Base-by-base conservation (phyloP, 1,284 basidiomycete species). In the Irpex lacteus region DNA sequence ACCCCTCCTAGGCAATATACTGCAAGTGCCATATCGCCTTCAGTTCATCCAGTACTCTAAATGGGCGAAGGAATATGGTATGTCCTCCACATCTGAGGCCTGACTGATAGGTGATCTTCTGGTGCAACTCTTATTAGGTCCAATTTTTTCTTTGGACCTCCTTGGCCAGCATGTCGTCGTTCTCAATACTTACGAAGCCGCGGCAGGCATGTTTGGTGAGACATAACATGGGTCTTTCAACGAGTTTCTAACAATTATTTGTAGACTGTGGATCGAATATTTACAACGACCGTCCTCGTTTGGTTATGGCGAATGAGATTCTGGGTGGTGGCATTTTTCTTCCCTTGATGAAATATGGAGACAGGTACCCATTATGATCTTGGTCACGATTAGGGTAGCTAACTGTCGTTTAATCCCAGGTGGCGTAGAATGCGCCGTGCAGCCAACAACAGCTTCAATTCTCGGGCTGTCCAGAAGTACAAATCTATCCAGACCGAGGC, bases 241-340 rank as follows among this genome's bases (percentile, higher is more conserved):
- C 32, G 0, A 6, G 32, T 6, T 34, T 34, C 1, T 34, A 34
- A 34, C 1, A 26, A 3, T 34, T 34, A 4, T 32, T 2, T 54
- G 13, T 21, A 56, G 54, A 56, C 13, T 26, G 54, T 18, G 81
- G 84, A 26, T 84, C 86, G 3, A 76, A 77, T 5, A 83, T 88
- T 56, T 90, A 89, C 70, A 83, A 85, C 8, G 87, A 89, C 72
- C 87, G 85, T 66, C 85, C 86, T 0, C 76, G 77, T 34, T 74
- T 89, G 18, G 77, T 85, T 50, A 90, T 90, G 88, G 76, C 75
- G 54, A 67, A 68, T 15, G 70, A 89, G 65, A 76, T 89, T 37
- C 26, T 62, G 38, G 32, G 18, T 4, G 34, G 13, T 9, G 54
- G 54, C 26, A 5, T 56, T 9, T 37, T 34, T 3, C 9, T 56